Evolutionary conservation across 495 filamentous ascomycete genomes (phyloP).

Genomic region (Neurospora sp.): DNA sequence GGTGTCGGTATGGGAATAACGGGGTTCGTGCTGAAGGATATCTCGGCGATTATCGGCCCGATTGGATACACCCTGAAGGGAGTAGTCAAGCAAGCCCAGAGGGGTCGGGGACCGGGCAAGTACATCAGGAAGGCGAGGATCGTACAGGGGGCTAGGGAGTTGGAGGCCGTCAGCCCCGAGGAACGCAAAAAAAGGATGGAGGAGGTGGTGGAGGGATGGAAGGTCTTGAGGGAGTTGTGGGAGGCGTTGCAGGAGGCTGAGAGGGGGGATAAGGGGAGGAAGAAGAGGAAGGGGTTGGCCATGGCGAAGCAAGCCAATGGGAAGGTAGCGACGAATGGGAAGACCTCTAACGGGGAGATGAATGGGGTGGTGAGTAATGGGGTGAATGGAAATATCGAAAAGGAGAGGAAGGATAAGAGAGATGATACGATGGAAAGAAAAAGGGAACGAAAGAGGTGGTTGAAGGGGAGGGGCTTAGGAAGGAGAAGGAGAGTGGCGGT

Average conservation of each 20-base stretch:
- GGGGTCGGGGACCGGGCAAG: constrained; percentile 34
- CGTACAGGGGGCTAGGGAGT: constrained; percentile 35
- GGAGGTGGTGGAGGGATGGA: constrained; percentile 21
- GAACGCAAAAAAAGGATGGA: constrained; percentile 13
- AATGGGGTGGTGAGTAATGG: not conserved
- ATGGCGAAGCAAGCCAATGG: not conserved
- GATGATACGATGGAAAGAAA: constrained; percentile 12
- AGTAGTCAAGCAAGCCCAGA: constrained; percentile 42
- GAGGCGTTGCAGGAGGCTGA: constrained; percentile 29
- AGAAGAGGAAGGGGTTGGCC: not conserved
- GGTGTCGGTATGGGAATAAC: constrained; percentile 69
- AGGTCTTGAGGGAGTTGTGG: constrained; percentile 31
- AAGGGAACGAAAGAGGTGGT: constrained; percentile 9
- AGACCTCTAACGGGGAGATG: not conserved
- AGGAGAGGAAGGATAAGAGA: no score
- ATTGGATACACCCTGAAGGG: constrained; percentile 60
- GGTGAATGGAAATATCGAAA: not conserved
- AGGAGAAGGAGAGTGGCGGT: constrained; percentile 6
- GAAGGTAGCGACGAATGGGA: not conserved
- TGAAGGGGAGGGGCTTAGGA: not conserved
- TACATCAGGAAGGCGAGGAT: constrained; percentile 41
- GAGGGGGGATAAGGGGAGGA: constrained; percentile 20
- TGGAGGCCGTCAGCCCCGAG: constrained; percentile 18
- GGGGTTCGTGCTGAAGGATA: constrained; percentile 61
- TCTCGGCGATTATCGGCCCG: constrained; percentile 53